These are phyloP conservation scores for Populus tomentosa DNA, from an alignment of 441 rosid genomes.

Conservation along the genomic window DNA sequence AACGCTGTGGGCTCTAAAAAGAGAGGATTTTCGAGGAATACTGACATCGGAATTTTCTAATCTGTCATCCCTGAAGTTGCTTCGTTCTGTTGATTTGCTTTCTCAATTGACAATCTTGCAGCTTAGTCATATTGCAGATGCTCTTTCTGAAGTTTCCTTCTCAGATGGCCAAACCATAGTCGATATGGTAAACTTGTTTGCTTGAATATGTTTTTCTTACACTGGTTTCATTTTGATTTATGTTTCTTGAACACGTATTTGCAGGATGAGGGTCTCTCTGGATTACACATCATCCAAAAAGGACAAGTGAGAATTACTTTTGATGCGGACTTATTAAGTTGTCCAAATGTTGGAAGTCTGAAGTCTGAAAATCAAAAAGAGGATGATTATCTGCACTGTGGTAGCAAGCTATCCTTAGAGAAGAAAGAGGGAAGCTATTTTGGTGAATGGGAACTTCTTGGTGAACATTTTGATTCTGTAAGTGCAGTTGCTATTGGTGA, in stretches of 20 bases:
- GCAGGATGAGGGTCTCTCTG: constrained; percentile 67
- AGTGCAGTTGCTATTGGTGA: constrained; percentile 85
- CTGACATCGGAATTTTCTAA: constrained; percentile 91
- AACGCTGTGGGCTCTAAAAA: constrained; percentile 88
- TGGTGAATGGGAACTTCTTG: constrained; percentile 97
- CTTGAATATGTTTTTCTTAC: constrained; percentile 9
- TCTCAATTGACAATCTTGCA: constrained; percentile 91
- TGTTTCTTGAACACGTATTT: constrained; percentile 22
- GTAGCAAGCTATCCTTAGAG: constrained; percentile 50
- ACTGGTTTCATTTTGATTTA: constrained; percentile 19
- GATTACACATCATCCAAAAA: constrained; percentile 80
- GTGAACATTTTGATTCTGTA: constrained; percentile 59
- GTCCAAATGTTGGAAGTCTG: constrained; percentile 69
- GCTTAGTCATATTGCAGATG: constrained; percentile 90
- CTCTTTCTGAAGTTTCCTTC: constrained; percentile 76
- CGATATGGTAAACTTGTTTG: constrained; percentile 51
- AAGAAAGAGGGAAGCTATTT: constrained; percentile 91
- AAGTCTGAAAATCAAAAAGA: constrained; percentile 42
- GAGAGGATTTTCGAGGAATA: constrained; percentile 99
- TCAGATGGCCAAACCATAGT: constrained; percentile 75
- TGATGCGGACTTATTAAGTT: constrained; percentile 48
- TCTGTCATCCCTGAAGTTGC: constrained; percentile 88
- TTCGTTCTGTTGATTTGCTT: constrained; percentile 91
- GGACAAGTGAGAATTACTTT: constrained; percentile 76
- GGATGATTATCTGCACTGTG: constrained; percentile 28